Evolutionary conservation across 805 yeast genomes (phyloP), one percentile per base, ranked within the genome.

Genomic region (Starmerella etchellsii): DNA sequence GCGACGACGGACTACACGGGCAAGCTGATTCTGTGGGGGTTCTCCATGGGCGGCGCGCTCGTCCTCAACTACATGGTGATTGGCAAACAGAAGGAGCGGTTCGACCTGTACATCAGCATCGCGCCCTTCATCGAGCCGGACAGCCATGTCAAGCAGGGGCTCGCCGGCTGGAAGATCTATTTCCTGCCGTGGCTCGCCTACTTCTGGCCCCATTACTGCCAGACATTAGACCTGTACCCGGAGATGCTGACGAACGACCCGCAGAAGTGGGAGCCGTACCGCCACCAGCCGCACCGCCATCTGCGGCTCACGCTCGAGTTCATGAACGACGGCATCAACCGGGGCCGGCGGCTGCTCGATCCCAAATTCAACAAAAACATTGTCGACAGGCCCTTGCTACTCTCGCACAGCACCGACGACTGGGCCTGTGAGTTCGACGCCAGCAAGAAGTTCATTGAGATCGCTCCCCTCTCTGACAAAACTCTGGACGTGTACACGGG

Each of bases 41-140:
- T 60, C 47, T 57, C 62, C 7, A 60, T 60, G 63, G 67, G 67
- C n/a, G 67, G 66, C 15, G 64, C 57, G 3, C 58, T 60, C 31
- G 42, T 49, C n/a, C 54, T 63, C 34, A 63, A 54, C 40, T 63
- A 63, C 42, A 59, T 55, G 39, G 54, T 57, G 24, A 52, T 55
- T 28, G 67, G 67, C 3, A 44, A 43, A 26, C 41, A 56, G 42
- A 48, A 57, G 16, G 61, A 57, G 31, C 38, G 46, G 21, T 46
- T 63, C 37, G 53, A 52, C 18, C 63, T 62, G 8, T 63, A 48
- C 43, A 43, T 63, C 23, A 64, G 59, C 19, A 43, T 47, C 4
- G 54, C 61, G 3, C 66, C 67, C 1, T 44, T 53, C 43, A 44
- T 63, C n/a, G 50, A 47, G 31, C 43, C 56, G 9, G 51, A 51